Conservation (phyloP, 2,329 filamentous ascomycete genomes). For the Talaromyces verruculosus region DNA sequence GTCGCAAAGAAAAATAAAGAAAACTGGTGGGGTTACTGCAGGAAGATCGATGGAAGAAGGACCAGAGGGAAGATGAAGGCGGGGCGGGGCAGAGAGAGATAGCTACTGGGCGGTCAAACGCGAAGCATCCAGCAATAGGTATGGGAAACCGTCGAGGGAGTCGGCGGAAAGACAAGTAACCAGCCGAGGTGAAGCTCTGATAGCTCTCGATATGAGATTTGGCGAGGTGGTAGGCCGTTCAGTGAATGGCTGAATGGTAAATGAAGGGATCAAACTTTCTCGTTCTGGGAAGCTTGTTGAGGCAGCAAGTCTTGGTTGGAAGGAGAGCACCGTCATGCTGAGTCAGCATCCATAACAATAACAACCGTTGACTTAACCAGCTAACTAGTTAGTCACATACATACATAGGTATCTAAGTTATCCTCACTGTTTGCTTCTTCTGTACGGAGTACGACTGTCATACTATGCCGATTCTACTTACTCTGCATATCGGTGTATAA, state of each 20-base stretch:
- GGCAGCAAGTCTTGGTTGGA: constrained; percentile 1
- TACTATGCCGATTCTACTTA: background rate
- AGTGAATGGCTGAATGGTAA: background rate
- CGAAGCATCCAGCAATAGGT: constrained; percentile 4
- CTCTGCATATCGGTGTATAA: background rate
- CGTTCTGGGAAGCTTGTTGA: constrained; percentile 6
- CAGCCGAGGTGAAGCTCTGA: background rate
- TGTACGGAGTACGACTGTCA: background rate
- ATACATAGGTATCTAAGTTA: background rate
- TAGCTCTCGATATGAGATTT: background rate
- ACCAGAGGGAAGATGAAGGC: constrained; percentile 20
- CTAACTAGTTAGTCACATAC: background rate
- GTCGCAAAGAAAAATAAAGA: constrained; percentile 7
- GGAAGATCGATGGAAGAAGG: constrained; percentile 19
- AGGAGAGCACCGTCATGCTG: constrained; percentile 20
- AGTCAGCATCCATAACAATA: constrained; percentile 20
- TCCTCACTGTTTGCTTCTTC: background rate
- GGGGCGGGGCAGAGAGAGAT: constrained; percentile 21
- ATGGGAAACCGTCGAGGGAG: background rate
- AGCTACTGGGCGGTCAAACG: constrained; percentile 22
- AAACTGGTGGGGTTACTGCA: constrained; percentile 16
- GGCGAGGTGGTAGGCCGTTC: background rate
- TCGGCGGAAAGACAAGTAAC: background rate
- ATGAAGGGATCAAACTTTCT: background rate
- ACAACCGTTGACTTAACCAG: background rate